Evolutionary conservation across 345 rosid genomes (phyloP).

Genomic region (Punica granatum): DNA sequence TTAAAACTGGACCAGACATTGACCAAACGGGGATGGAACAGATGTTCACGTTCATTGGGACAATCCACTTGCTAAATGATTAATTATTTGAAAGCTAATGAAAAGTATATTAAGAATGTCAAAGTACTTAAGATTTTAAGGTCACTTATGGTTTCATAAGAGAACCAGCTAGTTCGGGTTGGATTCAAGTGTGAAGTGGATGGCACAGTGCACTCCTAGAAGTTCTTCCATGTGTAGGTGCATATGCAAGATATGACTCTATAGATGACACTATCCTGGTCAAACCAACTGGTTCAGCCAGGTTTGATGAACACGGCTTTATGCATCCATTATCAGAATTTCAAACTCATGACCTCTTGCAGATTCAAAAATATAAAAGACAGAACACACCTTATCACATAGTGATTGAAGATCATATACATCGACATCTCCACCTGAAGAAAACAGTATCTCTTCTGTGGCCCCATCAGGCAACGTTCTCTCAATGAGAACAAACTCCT

Average conservation of each 20-base stretch:
- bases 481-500: constrained; percentile 72
- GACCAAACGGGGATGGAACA: not conserved
- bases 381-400: constrained; percentile 65
- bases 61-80: not conserved
- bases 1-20: not conserved
- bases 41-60: not conserved
- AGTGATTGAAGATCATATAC: constrained; percentile 83
- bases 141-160: not conserved
- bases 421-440: constrained; percentile 88
- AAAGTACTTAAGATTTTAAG: not conserved
- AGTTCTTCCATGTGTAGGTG: not conserved
- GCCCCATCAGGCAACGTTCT: constrained; percentile 55
- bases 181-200: not conserved
- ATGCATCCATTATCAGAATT: too few species aligned
- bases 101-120: not conserved
- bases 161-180: not conserved
- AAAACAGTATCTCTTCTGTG: constrained; percentile 73
- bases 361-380: not conserved
- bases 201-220: not conserved
- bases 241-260: not conserved
- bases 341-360: not conserved
- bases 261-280: not conserved
- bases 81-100: not conserved
- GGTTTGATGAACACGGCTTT: too few species aligned
- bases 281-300: not conserved